phyloP scores from a whole-genome alignment of 371 early-diverging fungal genomes.

The Coemansia sp. region DNA sequence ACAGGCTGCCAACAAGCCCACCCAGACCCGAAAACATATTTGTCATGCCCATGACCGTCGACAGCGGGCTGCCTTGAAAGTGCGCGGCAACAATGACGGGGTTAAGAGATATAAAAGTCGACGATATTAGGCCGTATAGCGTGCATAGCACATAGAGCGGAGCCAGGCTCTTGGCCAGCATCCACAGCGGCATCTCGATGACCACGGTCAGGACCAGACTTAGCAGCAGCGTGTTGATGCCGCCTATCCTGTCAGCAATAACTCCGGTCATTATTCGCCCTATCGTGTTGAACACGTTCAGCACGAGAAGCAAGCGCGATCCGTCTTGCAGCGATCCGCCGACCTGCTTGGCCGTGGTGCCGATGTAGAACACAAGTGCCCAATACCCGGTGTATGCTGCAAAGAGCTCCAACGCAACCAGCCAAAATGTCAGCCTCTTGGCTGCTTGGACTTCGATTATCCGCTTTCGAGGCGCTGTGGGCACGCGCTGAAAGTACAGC shows the following conservation, averaged over 20 bases:
- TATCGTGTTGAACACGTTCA: constrained; percentile 58
- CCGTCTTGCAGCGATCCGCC: constrained; percentile 49
- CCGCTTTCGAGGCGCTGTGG: constrained; percentile 34
- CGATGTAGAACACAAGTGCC: constrained; percentile 37
- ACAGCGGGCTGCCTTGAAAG: constrained; percentile 37
- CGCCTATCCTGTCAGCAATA: constrained; percentile 59
- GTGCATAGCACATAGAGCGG: constrained; percentile 33
- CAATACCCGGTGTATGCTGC: constrained; percentile 30
- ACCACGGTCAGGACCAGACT: constrained; percentile 45
- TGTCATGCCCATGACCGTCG: constrained; percentile 48
- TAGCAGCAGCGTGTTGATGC: constrained; percentile 57
- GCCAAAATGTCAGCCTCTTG: constrained; percentile 23
- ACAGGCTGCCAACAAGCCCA: constrained; percentile 52
- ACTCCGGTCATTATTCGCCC: constrained; percentile 60
- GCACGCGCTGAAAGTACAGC: constrained; percentile 56
- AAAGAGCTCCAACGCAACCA: constrained; percentile 24
- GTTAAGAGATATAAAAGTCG: constrained; percentile 48
- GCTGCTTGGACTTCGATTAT: constrained; percentile 23
- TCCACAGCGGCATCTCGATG: constrained; percentile 50
- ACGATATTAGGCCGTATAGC: constrained; percentile 43
- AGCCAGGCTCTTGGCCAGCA: constrained; percentile 33
- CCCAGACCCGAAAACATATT: constrained; percentile 51
- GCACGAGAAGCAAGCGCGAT: constrained; percentile 53
- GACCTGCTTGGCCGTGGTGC: constrained; percentile 19
- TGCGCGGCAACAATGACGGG: constrained; percentile 46